A percentile compares a stretch with the other conserved stretches of the same genome.
Evolutionary conservation across 2,329 filamentous ascomycete genomes (phyloP).

Genomic region (Fusarium heterosporum): DNA sequence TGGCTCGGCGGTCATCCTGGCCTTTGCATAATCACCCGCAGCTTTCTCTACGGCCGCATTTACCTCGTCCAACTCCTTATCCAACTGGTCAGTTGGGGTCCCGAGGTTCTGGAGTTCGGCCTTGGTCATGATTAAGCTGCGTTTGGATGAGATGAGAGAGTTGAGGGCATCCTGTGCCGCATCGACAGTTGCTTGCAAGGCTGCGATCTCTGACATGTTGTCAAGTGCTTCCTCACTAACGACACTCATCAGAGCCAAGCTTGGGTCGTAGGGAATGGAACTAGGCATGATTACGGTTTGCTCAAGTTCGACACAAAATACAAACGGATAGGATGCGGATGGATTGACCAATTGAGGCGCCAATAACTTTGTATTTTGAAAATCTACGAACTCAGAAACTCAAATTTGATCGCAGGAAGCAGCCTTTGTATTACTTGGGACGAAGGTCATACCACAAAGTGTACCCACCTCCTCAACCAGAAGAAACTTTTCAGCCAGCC

Average conservation of each 20-base stretch:
- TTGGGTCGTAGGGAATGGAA: slow-evolving; percentile 26
- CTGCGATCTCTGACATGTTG: background rate
- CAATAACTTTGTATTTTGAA: too few species aligned
- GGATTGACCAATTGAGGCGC: too few species aligned
- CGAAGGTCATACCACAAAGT: too few species aligned
- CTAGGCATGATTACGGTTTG: slow-evolving; percentile 9
- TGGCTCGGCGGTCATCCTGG: background rate
- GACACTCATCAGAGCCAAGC: slow-evolving; percentile 16
- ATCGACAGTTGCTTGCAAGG: slow-evolving; percentile 1
- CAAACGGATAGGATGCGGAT: too few species aligned
- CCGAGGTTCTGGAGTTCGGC: slow-evolving; percentile 31
- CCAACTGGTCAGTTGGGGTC: background rate
- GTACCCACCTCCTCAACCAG: too few species aligned
- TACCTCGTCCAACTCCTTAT: background rate
- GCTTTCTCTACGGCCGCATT: background rate
- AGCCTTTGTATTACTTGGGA: too few species aligned
- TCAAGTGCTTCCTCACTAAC: slow-evolving; percentile 2
- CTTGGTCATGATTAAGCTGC: slow-evolving; percentile 34
- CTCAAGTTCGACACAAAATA: too few species aligned
- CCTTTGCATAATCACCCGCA: background rate
- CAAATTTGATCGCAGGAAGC: too few species aligned
- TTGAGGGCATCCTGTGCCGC: slow-evolving; percentile 34
- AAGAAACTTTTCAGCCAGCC: too few species aligned
- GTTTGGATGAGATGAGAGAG: slow-evolving; percentile 15
- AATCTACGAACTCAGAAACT: too few species aligned